phyloP scores from a whole-genome alignment of 75 land plant species.

The Selaginella moellendorffii region DNA sequence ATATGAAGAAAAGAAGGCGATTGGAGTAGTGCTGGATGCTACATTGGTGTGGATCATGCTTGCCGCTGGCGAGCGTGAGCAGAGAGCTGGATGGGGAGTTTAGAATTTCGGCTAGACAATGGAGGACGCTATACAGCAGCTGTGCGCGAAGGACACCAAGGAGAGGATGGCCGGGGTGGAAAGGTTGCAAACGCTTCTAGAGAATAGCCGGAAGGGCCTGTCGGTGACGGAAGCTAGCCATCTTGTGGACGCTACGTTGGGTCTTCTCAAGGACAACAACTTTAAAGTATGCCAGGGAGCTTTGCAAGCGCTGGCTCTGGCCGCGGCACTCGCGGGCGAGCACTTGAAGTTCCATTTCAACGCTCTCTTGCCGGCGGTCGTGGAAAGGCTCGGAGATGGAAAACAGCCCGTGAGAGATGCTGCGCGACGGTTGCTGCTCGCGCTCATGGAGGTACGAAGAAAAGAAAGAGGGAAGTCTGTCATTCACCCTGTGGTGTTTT shows the following conservation, averaged over 20 bases:
- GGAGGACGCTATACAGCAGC: constrained; percentile 1
- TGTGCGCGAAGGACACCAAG: constrained; percentile 3
- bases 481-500: no score
- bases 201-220: not conserved
- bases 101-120: no score
- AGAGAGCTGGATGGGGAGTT: no score
- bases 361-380: constrained; percentile 5
- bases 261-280: not conserved
- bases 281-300: constrained; percentile 3
- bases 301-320: not conserved
- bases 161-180: not conserved
- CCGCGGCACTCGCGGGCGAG: not conserved
- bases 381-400: constrained; percentile 6
- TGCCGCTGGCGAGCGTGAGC: no score
- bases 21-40: no score
- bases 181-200: not conserved
- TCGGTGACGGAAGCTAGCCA: not conserved
- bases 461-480: no score
- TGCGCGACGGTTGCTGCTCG: not conserved
- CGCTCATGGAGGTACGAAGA: not conserved
- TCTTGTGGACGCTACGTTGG: constrained; percentile 1
- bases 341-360: constrained; percentile 3
- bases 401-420: constrained; percentile 5
- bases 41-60: no score
- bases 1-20: no score